phyloP scores from a whole-genome alignment of 345 rosid species.

The Citrus maxima region DNA sequence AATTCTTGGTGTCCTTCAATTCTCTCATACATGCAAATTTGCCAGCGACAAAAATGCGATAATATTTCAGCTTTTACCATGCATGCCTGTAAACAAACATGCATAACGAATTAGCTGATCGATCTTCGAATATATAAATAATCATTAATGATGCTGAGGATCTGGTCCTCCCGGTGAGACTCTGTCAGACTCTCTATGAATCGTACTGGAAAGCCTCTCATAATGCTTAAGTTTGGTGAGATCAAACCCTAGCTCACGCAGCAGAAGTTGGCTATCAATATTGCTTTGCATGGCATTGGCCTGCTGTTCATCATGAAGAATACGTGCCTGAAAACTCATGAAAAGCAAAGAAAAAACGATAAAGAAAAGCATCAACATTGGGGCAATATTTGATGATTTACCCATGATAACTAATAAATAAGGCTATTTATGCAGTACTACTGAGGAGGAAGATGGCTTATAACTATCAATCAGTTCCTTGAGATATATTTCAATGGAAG shows the following conservation, averaged over 20 bases:
- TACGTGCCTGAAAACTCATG: conserved; percentile 9
- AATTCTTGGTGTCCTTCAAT: too few relatives aligned
- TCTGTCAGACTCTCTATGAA: neutral
- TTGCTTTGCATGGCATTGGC: conserved; percentile 1
- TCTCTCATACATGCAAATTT: too few relatives aligned
- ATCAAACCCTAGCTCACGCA: conserved; percentile 19
- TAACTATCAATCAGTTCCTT: too few relatives aligned
- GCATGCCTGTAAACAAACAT: neutral
- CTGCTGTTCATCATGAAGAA: neutral
- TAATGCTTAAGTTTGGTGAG: conserved; percentile 6
- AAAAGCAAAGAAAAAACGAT: conserved; percentile 1
- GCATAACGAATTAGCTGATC: too few relatives aligned
- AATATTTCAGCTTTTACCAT: too few relatives aligned
- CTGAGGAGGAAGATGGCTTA: too few relatives aligned
- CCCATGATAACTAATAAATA: neutral
- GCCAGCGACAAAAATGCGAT: too few relatives aligned
- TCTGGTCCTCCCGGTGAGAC: conserved; percentile 33
- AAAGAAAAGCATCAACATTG: conserved; percentile 6
- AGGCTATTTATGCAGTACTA: too few relatives aligned
- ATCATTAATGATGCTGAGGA: conserved; percentile 22
- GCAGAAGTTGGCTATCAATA: neutral
- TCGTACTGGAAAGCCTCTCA: neutral
- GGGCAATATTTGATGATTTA: neutral
- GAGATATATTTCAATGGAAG: neutral
- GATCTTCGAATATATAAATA: too few relatives aligned